Percentiles rank a stretch among this genome's conserved stretches.
Evolutionary conservation across 768 basidiomycete species (phyloP).

Genomic region (Tricholoma bakamatsutake): DNA sequence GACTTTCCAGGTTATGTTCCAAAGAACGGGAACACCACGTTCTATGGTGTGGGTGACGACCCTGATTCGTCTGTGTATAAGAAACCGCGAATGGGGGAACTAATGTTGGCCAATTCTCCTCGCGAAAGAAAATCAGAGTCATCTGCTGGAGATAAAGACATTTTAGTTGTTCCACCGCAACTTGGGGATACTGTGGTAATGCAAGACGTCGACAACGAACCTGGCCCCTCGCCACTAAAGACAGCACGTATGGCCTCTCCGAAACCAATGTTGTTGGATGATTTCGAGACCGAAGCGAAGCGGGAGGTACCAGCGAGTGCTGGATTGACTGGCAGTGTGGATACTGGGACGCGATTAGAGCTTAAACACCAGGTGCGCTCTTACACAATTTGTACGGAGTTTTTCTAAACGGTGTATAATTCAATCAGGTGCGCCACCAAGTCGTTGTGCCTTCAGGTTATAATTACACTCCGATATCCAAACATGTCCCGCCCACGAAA

Average conservation of each 20-base stretch:
- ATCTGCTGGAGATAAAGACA: neutral
- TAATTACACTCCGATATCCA: slow-evolving; percentile 82
- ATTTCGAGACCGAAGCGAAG: slow-evolving; percentile 91
- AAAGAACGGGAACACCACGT: slow-evolving; percentile 14
- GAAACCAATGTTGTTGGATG: slow-evolving; percentile 80
- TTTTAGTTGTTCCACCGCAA: no score
- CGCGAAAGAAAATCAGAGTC: neutral
- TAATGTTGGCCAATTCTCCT: neutral
- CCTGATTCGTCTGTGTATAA: slow-evolving; percentile 35
- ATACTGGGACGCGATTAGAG: slow-evolving; percentile 65
- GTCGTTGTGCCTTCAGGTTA: slow-evolving; percentile 93
- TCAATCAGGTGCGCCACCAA: slow-evolving; percentile 80
- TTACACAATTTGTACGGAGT: neutral
- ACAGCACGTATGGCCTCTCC: slow-evolving; percentile 56
- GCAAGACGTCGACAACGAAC: slow-evolving; percentile 25
- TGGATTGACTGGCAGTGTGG: slow-evolving; percentile 72
- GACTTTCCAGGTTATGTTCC: neutral
- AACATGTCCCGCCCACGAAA: slow-evolving; percentile 87
- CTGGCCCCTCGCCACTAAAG: slow-evolving; percentile 44
- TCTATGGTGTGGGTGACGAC: neutral
- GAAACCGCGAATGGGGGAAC: slow-evolving; percentile 39
- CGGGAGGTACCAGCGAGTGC: slow-evolving; percentile 87
- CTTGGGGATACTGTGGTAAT: neutral
- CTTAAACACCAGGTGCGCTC: slow-evolving; percentile 69
- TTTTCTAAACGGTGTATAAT: neutral